phyloP scores from a whole-genome alignment of 106 monocot genomes.

The Dendrobium catenatum region DNA sequence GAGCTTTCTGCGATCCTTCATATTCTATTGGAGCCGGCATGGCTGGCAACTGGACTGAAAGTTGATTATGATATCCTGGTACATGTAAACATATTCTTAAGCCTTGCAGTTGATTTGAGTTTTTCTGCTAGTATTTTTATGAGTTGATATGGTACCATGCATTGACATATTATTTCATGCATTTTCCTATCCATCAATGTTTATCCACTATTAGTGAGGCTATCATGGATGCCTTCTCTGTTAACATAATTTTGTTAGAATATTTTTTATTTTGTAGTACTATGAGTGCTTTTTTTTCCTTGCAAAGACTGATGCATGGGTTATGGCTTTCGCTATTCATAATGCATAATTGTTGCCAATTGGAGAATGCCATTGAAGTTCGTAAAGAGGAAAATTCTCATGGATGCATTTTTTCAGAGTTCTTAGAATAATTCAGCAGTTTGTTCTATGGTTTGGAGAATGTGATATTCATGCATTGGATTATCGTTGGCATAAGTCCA shows the following conservation, averaged over 20 bases:
- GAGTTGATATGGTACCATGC: background rate
- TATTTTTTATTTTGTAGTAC: background rate
- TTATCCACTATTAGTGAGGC: background rate
- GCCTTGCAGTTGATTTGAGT: background rate
- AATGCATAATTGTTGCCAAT: background rate
- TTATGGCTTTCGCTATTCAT: background rate
- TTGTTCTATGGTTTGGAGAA: background rate
- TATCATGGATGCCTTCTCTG: background rate
- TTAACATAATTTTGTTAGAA: background rate
- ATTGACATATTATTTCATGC: background rate
- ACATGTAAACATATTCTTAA: slow-evolving; percentile 11
- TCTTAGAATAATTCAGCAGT: background rate
- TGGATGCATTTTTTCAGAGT: background rate
- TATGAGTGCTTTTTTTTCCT: background rate
- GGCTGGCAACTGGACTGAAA: slow-evolving; percentile 77
- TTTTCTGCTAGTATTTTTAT: background rate
- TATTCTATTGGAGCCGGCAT: slow-evolving; percentile 62
- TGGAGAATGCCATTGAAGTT: background rate
- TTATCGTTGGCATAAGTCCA: no score
- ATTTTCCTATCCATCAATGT: no score
- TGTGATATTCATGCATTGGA: no score
- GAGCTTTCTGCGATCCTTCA: slow-evolving; percentile 61
- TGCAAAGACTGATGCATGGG: background rate
- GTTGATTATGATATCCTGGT: slow-evolving; percentile 74
- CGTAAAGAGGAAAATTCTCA: background rate